Base-by-base conservation (phyloP, 768 basidiomycete genomes). In the Favolaschia claudopus region DNA sequence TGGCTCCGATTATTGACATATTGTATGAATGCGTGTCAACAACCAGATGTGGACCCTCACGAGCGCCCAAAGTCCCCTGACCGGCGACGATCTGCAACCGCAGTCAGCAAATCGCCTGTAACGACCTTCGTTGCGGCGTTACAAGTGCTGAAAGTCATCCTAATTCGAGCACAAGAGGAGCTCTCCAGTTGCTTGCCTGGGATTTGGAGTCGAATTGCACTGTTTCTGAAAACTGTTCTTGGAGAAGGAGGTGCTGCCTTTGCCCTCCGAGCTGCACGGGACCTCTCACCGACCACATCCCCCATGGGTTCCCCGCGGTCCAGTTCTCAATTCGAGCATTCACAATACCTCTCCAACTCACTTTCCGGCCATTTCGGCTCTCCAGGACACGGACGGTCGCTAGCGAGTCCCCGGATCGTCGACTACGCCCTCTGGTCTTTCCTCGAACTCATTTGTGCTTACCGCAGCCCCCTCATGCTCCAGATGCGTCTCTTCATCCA, bases 361-460 rank as follows among this genome's bases (percentile, higher is more conserved):
- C 69, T 69, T 40, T 64, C 71, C 42, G 67, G 74, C 51, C 69
- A 69, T 54, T 67, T 47, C 44, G 66, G 12, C 58, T 62, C 46
- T 73, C 65, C 37, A 17, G 54, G 36, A 9, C 65, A 60, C 63
- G 53, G 61, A 3, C 66, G 58, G 48, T 53, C 67, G 38, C 67
- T 71, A 45, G 64, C 67, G 27, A 74, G 72, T 37, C 89, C 89
- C 4, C 80, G 89, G 27, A 74, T 89, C 24, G 75, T 90, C 6
- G 91, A 93, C 69, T 92, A 91, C 63, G 74, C 84, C 9, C 76
- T 88, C 1, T 92, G 90, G 90, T 92, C 91, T 4, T 70, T 87
- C 27, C 72, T 92, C 25, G 88, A 91, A 65, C 79, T 89, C 51
- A 70, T 89, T 17, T 89, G 85, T 61, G 78, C 85, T 1, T 84